Evolutionary conservation across 2,329 filamentous ascomycete species (phyloP).

Genomic region (Dactylonectria estremocensis): DNA sequence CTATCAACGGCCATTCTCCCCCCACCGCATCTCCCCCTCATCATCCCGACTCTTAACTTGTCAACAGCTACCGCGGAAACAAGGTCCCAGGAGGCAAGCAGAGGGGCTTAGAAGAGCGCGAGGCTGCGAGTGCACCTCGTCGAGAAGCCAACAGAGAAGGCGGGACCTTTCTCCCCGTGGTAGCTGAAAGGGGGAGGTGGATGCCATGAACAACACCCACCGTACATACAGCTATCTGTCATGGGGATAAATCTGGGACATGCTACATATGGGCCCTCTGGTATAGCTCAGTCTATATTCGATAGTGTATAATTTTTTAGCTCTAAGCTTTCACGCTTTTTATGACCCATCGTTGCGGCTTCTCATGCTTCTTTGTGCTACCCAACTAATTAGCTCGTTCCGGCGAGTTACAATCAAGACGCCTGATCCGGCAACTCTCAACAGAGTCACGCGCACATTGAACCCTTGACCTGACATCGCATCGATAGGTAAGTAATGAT

Average conservation of each 20-base stretch:
- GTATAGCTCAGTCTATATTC: conserved; percentile 53
- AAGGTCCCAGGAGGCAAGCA: conserved; percentile 36
- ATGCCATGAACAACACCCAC: conserved; percentile 36
- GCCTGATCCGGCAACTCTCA: too few species aligned
- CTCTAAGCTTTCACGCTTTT: conserved; percentile 28
- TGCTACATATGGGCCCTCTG: conserved; percentile 42
- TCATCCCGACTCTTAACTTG: conserved; percentile 26
- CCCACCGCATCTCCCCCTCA: conserved; percentile 36
- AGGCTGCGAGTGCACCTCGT: conserved; percentile 35
- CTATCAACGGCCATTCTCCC: conserved; percentile 42
- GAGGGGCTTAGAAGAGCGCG: conserved; percentile 26
- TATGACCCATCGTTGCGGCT: conserved; percentile 19
- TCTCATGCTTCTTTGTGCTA: neutral
- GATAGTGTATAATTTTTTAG: conserved; percentile 57
- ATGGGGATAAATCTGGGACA: conserved; percentile 43
- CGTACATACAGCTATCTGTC: conserved; percentile 44
- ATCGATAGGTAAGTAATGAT: too few species aligned
- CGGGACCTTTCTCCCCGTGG: conserved; percentile 45
- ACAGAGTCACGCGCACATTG: too few species aligned
- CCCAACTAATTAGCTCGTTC: too few species aligned
- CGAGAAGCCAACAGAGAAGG: conserved; percentile 29
- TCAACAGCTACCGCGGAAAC: conserved; percentile 40
- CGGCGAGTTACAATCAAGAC: too few species aligned
- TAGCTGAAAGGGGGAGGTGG: conserved; percentile 38
- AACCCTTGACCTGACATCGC: too few species aligned